Evolutionary conservation across 108 stramenopile genomes (phyloP).

Genomic region (Nannochloropsis salina): DNA sequence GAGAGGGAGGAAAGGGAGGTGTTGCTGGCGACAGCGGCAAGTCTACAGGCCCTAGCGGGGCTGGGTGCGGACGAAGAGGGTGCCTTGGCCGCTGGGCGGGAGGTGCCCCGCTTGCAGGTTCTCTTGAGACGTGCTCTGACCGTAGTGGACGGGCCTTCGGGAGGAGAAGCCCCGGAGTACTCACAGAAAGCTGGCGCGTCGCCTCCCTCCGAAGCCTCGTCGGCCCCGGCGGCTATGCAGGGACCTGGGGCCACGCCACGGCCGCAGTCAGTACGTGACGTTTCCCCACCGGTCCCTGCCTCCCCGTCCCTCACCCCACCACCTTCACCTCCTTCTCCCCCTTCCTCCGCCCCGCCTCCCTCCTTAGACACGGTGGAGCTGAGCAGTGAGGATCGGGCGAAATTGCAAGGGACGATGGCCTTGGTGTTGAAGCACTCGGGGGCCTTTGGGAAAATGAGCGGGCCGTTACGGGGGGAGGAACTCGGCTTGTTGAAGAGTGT

Average conservation of each 20-base stretch:
- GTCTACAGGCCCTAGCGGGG: neutral
- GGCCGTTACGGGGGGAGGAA: neutral
- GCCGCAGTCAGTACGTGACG: too few relatives aligned
- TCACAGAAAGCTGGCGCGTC: neutral
- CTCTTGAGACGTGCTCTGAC: neutral
- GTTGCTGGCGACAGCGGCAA: constrained; percentile 15
- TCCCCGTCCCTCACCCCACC: neutral
- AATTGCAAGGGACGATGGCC: neutral
- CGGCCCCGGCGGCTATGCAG: neutral
- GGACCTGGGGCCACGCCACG: too few relatives aligned
- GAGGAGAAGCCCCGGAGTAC: too few relatives aligned
- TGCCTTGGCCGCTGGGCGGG: neutral
- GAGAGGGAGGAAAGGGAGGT: constrained; percentile 11
- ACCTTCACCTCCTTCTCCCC: neutral
- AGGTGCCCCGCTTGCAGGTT: constrained; percentile 10
- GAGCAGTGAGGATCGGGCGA: neutral
- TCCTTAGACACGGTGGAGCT: neutral
- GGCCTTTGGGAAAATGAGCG: constrained; percentile 13
- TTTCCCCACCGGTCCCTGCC: neutral
- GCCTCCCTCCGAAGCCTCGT: neutral
- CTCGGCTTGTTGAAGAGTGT: neutral
- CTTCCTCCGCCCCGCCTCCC: neutral
- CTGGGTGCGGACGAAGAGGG: constrained; percentile 15
- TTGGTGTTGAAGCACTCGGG: constrained; percentile 10
- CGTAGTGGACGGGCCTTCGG: neutral